These are phyloP conservation scores for Apiotrichum sp. DNA, from an alignment of 1,284 basidiomycete species.

Conservation along the genomic window DNA sequence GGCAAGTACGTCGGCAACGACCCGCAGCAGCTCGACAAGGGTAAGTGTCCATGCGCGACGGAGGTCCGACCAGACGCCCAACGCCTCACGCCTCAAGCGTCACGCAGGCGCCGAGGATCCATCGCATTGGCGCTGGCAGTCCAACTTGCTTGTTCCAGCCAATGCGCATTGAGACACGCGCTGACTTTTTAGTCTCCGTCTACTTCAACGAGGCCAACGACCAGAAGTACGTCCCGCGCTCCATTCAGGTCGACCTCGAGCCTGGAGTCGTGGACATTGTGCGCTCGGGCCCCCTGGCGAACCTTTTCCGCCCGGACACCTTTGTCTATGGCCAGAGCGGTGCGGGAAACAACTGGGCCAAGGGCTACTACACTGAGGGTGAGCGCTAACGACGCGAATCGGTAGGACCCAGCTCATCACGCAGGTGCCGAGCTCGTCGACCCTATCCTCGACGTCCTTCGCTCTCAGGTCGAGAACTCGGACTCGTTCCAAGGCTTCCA, in stretches of 20 bases:
- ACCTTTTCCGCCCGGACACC: slow-evolving; percentile 82
- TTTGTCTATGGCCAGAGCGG: slow-evolving; percentile 66
- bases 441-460: slow-evolving; percentile 55
- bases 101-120: no score
- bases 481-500: slow-evolving; percentile 59
- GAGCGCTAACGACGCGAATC: slow-evolving; percentile 4
- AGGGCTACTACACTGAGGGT: slow-evolving; percentile 54
- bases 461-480: slow-evolving; percentile 56
- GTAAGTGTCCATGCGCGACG: slow-evolving; percentile 11
- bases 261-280: slow-evolving; percentile 74
- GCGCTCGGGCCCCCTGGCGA: slow-evolving; percentile 52
- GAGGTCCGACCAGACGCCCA: not conserved
- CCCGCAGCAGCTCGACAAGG: slow-evolving; percentile 35
- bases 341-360: slow-evolving; percentile 58
- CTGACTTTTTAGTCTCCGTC: slow-evolving; percentile 32
- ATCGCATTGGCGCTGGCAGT: no score
- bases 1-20: slow-evolving; percentile 42
- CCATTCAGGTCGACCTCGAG: slow-evolving; percentile 85
- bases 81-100: not conserved
- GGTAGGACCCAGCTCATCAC: not conserved
- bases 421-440: slow-evolving; percentile 60
- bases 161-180: not conserved
- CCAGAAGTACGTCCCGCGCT: slow-evolving; percentile 75
- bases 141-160: no score
- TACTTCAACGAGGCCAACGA: slow-evolving; percentile 47